These are phyloP conservation scores for Pseudocercospora pini-densiflorae DNA, from an alignment of 2,329 filamentous ascomycete species.

Conservation along the genomic window DNA sequence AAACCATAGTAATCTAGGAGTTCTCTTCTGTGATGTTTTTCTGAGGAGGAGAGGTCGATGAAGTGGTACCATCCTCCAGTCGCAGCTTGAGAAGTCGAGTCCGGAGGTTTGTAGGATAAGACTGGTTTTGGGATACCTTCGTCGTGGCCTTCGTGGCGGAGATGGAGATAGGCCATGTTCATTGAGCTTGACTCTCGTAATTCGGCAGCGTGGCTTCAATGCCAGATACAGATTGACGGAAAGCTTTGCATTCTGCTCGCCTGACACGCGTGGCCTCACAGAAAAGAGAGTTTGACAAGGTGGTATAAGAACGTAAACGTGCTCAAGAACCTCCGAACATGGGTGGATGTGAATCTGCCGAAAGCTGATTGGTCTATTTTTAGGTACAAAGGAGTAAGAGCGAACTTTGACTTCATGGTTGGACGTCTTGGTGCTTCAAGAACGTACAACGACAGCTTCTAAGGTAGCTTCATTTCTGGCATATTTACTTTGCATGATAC, in stretches of 20 bases:
- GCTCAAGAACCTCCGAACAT: too few species aligned
- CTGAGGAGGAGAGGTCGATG: conserved; percentile 53
- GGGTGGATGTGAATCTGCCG: not conserved
- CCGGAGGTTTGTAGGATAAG: not conserved
- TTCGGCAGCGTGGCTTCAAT: not conserved
- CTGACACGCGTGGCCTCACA: not conserved
- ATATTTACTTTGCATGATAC: not conserved
- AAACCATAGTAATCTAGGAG: conserved; percentile 60
- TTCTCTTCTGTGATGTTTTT: conserved; percentile 54
- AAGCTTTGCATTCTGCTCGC: too few species aligned
- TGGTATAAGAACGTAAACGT: not conserved
- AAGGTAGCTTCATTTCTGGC: too few species aligned
- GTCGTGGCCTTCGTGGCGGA: conserved; percentile 2
- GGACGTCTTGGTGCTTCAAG: not conserved
- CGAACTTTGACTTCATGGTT: not conserved
- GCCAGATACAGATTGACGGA: not conserved
- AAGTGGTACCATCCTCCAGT: conserved; percentile 52
- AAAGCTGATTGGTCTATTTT: not conserved
- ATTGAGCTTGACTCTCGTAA: not conserved
- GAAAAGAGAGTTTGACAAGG: not conserved
- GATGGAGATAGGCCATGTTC: not conserved
- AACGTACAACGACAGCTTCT: not conserved
- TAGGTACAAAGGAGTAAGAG: not conserved
- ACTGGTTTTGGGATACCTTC: not conserved
- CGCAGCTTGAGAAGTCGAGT: not conserved